Evolutionary conservation across 257 asterid species (phyloP).

Genomic region (Nicotiana tomentosiformis): DNA sequence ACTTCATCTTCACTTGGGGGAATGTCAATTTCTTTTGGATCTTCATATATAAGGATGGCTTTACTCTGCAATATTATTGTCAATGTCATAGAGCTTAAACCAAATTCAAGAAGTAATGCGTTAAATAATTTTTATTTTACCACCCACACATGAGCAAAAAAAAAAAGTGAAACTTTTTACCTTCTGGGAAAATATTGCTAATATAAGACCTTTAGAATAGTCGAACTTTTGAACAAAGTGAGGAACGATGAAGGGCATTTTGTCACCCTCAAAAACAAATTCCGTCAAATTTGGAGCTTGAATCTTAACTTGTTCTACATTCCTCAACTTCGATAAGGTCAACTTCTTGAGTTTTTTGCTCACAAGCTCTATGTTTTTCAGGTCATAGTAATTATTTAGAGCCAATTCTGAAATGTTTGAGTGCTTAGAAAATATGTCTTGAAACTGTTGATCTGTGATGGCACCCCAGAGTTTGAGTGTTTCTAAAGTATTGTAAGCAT

Average conservation of each 20-base stretch:
- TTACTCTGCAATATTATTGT: neutral
- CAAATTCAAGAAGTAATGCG: neutral
- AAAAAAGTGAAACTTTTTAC: neutral
- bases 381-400: no score
- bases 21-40: neutral
- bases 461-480: no score
- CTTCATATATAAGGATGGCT: neutral
- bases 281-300: no score
- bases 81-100: neutral
- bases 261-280: no score
- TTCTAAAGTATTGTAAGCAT: no score
- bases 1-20: neutral
- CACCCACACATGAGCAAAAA: neutral
- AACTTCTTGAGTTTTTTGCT: no score
- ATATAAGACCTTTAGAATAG: neutral
- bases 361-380: no score
- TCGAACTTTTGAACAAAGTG: neutral
- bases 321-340: neutral
- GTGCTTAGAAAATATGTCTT: no score
- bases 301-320: neutral
- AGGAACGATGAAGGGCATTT: neutral
- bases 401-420: no score
- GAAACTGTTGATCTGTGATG: no score
- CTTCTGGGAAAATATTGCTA: neutral
- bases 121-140: no score